Percentiles rank a stretch among this genome's conserved stretches.
Evolutionary conservation across 2,329 filamentous ascomycete species (phyloP).

Genomic region (Colletotrichum godetiae): DNA sequence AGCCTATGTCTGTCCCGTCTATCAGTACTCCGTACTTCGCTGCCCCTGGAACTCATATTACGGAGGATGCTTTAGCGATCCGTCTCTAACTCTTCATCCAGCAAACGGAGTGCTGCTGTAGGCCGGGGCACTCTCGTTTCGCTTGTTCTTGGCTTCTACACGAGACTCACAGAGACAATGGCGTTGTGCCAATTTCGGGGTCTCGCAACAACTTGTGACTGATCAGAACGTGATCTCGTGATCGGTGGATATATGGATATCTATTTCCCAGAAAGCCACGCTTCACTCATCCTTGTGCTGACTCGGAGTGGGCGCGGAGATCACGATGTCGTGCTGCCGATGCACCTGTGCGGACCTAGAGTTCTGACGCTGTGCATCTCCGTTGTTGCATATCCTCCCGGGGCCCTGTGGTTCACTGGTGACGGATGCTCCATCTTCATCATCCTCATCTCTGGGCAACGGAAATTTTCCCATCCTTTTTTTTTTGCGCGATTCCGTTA

Average conservation of each 20-base stretch:
- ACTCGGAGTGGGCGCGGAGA: constrained; percentile 26
- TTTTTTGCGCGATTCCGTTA: not conserved
- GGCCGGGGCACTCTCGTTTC: not conserved
- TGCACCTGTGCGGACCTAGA: constrained; percentile 20
- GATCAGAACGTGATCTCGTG: constrained; percentile 13
- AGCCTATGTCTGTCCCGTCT: not conserved
- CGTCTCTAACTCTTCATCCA: not conserved
- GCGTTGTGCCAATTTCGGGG: not conserved
- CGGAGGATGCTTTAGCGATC: not conserved
- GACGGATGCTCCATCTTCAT: not conserved
- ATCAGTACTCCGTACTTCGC: not conserved
- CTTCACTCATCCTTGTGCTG: constrained; percentile 10
- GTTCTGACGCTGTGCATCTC: constrained; percentile 23
- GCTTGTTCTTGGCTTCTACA: not conserved
- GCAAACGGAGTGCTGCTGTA: not conserved
- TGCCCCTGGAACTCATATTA: not conserved
- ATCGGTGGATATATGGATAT: constrained; percentile 14
- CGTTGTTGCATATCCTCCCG: not conserved
- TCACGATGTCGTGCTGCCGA: constrained; percentile 33
- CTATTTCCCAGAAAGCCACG: not conserved
- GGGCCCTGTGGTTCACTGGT: not conserved
- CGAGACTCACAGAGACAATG: not conserved
- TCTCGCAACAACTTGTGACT: not conserved
- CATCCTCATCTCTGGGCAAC: not conserved
- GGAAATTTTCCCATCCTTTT: constrained; percentile 8